Base-by-base conservation (phyloP, 768 basidiomycete genomes). In the Lactarius hatsudake region DNA sequence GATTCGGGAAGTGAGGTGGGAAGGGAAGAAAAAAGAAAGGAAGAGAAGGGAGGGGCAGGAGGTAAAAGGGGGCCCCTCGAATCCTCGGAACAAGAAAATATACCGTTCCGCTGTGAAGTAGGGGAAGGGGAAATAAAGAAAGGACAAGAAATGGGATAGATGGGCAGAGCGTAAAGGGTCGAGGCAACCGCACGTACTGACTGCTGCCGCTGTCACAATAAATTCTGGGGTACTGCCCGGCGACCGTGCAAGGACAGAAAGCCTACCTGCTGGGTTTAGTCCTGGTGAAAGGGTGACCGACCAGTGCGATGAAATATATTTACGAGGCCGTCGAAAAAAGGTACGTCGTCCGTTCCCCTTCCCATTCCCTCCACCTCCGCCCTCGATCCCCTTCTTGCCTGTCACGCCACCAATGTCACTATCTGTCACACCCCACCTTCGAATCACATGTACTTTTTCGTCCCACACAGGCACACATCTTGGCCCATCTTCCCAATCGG, bases 371-470 rank as follows among this genome's bases (percentile, higher is more conserved):
- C 54, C 59, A 40, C 59, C 5, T 23, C n/a, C 10, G 23, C 23
- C 23, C n/a, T 51, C 43, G 18, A 48, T 48, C 45, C 8, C 20
- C 23, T n/a, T 13, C 45, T n/a, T 48, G 10, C 23, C 10, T 13
- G 23, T 13, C 48, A 5, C 57, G 23, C 10, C 48, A 45, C 26
- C 17, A 17, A 42, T 42, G 42, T 42, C 40, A 40, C 40, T 15
- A 40, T 40, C 40, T 5, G 48, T 51, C 51, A 53, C 51, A 28
- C 51, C 26, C 51, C 26, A 15, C 51, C 51, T 53, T 53, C 51
- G 51, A 53, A 59, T 65, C 64, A 60, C 64, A 65, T 60, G 38
- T 42, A 30, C 64, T n/a, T 32, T 64, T 57, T 57, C 34, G 30
- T 40, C 58, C 36, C 58, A 59, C 20, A 59, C 23, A 59, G 58